These are phyloP conservation scores for Thinopyrum elongatum DNA, from an alignment of 176 grass and related monocot species.

Conservation along the genomic window DNA sequence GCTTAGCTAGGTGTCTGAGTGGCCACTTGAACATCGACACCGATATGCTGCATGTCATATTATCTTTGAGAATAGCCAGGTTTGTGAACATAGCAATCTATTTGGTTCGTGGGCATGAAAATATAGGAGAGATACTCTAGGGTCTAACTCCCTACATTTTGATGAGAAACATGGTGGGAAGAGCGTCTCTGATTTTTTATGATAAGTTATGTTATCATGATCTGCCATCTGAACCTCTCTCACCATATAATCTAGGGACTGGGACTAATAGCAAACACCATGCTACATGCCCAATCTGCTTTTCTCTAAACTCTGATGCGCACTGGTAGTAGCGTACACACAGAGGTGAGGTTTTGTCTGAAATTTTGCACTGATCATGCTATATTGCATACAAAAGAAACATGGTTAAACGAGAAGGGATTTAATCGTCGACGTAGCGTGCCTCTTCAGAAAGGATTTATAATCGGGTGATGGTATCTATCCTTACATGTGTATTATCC, in stretches of 20 bases:
- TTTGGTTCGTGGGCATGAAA: not conserved
- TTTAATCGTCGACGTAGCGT: too few relatives aligned
- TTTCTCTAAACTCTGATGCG: not conserved
- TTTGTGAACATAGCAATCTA: too few relatives aligned
- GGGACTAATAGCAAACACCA: not conserved
- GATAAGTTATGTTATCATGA: not conserved
- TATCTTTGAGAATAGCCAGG: too few relatives aligned
- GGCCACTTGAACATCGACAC: not conserved
- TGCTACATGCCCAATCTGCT: not conserved
- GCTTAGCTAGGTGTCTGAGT: not conserved
- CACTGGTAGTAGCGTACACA: not conserved
- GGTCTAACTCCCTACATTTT: not conserved
- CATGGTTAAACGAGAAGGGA: too few relatives aligned
- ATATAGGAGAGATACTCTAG: not conserved
- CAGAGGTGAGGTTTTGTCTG: not conserved
- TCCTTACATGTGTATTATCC: constrained; percentile 19
- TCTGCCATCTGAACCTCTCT: not conserved
- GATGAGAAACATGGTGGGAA: not conserved
- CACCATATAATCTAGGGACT: not conserved
- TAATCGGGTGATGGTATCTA: not conserved
- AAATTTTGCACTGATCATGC: not conserved
- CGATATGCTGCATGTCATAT: not conserved
- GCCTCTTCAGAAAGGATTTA: too few relatives aligned
- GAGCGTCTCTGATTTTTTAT: not conserved
- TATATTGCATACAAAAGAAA: not conserved